A percentile compares a stretch with the other conserved stretches of the same genome.
These are phyloP conservation scores for Neocucurbitaria cava DNA, from an alignment of 2,329 filamentous ascomycete species.

Conservation along the genomic window DNA sequence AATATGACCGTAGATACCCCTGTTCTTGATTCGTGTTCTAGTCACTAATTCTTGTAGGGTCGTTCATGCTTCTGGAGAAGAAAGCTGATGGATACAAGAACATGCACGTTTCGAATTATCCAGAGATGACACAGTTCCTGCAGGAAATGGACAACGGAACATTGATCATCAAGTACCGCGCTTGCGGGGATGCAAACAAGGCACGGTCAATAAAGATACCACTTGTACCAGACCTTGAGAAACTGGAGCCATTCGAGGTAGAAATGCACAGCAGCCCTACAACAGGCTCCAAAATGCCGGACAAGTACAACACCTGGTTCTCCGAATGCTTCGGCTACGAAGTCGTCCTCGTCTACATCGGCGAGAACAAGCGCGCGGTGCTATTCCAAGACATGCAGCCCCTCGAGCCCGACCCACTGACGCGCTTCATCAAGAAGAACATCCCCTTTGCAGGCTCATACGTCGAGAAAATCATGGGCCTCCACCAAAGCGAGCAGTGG, in stretches of 20 bases:
- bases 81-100: slow-evolving; percentile 48
- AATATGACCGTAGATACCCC: slow-evolving; percentile 49
- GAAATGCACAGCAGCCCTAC: slow-evolving; percentile 54
- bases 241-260: slow-evolving; percentile 48
- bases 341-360: slow-evolving; percentile 54
- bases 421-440: slow-evolving; percentile 19
- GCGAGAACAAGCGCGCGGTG: slow-evolving; percentile 50
- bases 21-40: not conserved
- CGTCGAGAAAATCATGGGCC: slow-evolving; percentile 38
- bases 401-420: slow-evolving; percentile 19
- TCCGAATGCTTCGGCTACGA: slow-evolving; percentile 52
- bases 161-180: slow-evolving; percentile 50
- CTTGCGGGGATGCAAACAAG: slow-evolving; percentile 37
- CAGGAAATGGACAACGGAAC: slow-evolving; percentile 45
- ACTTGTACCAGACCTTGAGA: slow-evolving; percentile 46
- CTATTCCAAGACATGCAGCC: slow-evolving; percentile 46
- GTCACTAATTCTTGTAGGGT: slow-evolving; percentile 20
- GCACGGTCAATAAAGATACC: slow-evolving; percentile 48
- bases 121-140: slow-evolving; percentile 52
- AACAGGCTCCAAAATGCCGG: slow-evolving; percentile 52
- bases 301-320: slow-evolving; percentile 54
- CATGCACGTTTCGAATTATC: slow-evolving; percentile 51
- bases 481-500: slow-evolving; percentile 33
- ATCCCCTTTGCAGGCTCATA: slow-evolving; percentile 16
- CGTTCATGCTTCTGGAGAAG: slow-evolving; percentile 52